Evolutionary conservation across 306 rosid genomes (phyloP).

Genomic region (Cucumis sativus): DNA sequence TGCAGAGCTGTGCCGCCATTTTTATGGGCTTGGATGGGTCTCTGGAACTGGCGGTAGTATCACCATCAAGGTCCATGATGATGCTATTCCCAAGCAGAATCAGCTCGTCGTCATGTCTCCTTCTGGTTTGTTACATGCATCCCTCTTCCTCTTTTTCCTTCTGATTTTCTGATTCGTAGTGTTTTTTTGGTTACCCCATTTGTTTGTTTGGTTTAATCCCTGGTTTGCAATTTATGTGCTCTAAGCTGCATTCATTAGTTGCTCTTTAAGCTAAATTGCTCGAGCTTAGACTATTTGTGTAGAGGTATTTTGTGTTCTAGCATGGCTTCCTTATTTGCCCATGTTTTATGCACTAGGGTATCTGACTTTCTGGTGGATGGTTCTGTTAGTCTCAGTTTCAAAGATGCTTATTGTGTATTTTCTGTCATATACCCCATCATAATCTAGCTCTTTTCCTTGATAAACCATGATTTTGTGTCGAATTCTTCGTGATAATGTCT

Average conservation of each 20-base stretch:
- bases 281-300: neutral
- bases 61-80: conserved; percentile 73
- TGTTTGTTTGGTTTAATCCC: neutral
- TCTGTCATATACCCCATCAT: neutral
- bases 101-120: conserved; percentile 81
- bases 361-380: neutral
- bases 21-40: conserved; percentile 87
- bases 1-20: conserved; percentile 87
- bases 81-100: conserved; percentile 51
- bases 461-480: neutral
- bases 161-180: neutral
- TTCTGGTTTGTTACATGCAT: conserved; percentile 37
- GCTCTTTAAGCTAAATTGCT: neutral
- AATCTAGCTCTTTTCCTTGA: neutral
- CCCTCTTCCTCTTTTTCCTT: neutral
- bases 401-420: neutral
- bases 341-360: neutral
- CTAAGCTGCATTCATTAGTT: neutral
- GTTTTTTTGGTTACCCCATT: conserved; percentile 1
- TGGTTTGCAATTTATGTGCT: neutral
- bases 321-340: neutral
- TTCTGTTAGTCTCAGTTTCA: neutral
- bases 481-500: neutral
- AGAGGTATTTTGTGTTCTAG: neutral
- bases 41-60: conserved; percentile 95